A percentile compares a stretch with the other conserved stretches of the same genome.
Evolutionary conservation across 2,329 filamentous ascomycete genomes (phyloP).

Genomic region (Seiridium cupressi): DNA sequence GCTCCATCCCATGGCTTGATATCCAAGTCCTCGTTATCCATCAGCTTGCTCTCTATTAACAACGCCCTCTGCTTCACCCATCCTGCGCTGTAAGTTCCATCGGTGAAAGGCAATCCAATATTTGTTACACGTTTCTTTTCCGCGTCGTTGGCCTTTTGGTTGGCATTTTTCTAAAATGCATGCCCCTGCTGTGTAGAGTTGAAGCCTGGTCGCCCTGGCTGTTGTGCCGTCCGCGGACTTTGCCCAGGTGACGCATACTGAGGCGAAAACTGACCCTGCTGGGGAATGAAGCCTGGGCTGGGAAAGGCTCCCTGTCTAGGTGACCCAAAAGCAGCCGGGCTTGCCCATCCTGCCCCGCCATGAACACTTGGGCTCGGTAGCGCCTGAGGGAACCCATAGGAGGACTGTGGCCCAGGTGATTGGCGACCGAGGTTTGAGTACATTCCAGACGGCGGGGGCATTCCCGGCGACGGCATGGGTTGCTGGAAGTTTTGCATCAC

Average conservation of each 20-base stretch:
- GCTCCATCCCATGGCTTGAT: not conserved
- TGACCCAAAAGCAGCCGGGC: slow-evolving; percentile 24
- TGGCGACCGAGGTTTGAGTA: slow-evolving; percentile 29
- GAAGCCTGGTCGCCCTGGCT: slow-evolving; percentile 12
- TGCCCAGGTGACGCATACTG: slow-evolving; percentile 17
- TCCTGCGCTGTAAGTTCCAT: not conserved
- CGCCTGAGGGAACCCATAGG: slow-evolving; percentile 21
- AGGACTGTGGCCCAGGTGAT: slow-evolving; percentile 23
- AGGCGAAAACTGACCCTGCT: slow-evolving; percentile 19
- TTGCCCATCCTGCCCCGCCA: slow-evolving; percentile 30
- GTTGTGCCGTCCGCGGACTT: slow-evolving; percentile 17
- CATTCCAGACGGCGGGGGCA: slow-evolving; percentile 27
- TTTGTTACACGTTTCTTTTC: not conserved
- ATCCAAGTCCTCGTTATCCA: not conserved
- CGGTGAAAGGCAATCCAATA: not conserved
- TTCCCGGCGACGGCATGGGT: slow-evolving; percentile 17
- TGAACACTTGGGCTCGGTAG: slow-evolving; percentile 24
- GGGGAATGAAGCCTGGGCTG: slow-evolving; percentile 22
- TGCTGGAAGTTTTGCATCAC: slow-evolving; percentile 34
- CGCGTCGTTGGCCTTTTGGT: not conserved
- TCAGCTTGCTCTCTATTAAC: not conserved
- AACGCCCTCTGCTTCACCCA: slow-evolving; percentile 5
- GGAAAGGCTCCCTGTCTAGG: slow-evolving; percentile 21
- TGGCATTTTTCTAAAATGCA: slow-evolving; percentile 21
- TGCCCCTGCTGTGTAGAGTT: slow-evolving; percentile 24